Base-by-base conservation (phyloP, 2,329 filamentous ascomycete species). In the Botrytis deweyae region DNA sequence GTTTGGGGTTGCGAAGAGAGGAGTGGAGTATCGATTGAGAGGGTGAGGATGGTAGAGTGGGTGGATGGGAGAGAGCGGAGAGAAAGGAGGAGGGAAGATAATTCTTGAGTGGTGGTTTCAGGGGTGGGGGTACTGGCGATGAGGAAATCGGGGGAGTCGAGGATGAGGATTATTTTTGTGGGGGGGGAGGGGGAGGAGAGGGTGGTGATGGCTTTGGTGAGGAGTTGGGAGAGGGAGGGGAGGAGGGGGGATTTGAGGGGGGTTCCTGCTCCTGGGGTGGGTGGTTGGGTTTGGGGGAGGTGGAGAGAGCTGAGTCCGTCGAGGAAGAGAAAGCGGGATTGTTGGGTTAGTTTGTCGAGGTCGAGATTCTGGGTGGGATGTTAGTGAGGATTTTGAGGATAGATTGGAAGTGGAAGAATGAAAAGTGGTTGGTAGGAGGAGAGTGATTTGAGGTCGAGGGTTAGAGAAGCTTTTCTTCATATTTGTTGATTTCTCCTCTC, bases 11-110 rank as follows among this genome's bases (percentile, higher is more conserved):
- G 93, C 90, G 75, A 91, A 87, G 67, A 85, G 82, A 4, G 87
- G 86, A 44, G 88, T 87, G 70, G 90, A 1, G 88, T 85, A 80
- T 96, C 94, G 38, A 93, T 92, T n/a, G 92, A 86, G 40, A 92
- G 80, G 0, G 91, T 88, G 61, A 96, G 78, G 29, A 96, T 82
- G 3, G 90, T 88, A 71, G 91, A 86, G 83, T 94, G 86, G 9
- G 36, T 20, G 16, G 14, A 2, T n/a, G 42, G 52, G 52, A 55
- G 52, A 7, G 52, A 5, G 16, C 62, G 62, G 8, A 58, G 49
- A 8, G 36, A 20, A 6, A 36, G 8, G 14, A 70, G n/a, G n/a
- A 46, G 29, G 8, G 61, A 46, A 8, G 9, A 9, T 6, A 49
- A 1, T 20, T 46, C 16, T 12, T 29, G 12, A 1, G 62, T 40